These are phyloP conservation scores for Anisodus tanguticus DNA, from an alignment of 257 asterid species.

Conservation along the genomic window DNA sequence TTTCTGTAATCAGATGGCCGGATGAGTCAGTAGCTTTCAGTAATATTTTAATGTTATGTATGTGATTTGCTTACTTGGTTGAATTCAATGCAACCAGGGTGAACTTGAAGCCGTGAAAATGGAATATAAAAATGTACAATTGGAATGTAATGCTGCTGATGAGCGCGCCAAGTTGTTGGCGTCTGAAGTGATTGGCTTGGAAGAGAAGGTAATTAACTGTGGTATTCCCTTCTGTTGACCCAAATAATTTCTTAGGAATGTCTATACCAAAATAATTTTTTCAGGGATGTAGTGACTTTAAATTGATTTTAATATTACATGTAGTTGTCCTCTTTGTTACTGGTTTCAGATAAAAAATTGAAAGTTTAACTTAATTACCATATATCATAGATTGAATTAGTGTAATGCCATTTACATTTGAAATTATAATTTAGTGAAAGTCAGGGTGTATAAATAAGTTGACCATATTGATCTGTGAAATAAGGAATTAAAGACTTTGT, in stretches of 20 bases:
- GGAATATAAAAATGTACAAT: slow-evolving; percentile 76
- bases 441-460: slow-evolving; percentile 13
- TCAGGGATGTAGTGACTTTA: slow-evolving; percentile 4
- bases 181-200: slow-evolving; percentile 95
- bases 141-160: slow-evolving; percentile 98
- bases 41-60: not conserved
- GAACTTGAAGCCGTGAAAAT: slow-evolving; percentile 79
- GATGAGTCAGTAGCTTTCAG: not conserved
- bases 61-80: slow-evolving; percentile 1
- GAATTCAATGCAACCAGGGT: slow-evolving; percentile 50
- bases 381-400: slow-evolving; percentile 18
- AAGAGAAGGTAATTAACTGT: slow-evolving; percentile 76
- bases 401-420: slow-evolving; percentile 5
- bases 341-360: slow-evolving; percentile 14
- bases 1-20: slow-evolving; percentile 5
- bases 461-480: not conserved
- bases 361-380: slow-evolving; percentile 4
- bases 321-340: slow-evolving; percentile 26
- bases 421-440: slow-evolving; percentile 8
- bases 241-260: not conserved
- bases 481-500: not conserved
- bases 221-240: slow-evolving; percentile 3
- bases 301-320: not conserved
- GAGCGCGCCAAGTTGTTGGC: slow-evolving; percentile 93
- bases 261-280: not conserved